phyloP scores from a whole-genome alignment of 1,284 basidiomycete genomes.

The Fomes fomentarius region DNA sequence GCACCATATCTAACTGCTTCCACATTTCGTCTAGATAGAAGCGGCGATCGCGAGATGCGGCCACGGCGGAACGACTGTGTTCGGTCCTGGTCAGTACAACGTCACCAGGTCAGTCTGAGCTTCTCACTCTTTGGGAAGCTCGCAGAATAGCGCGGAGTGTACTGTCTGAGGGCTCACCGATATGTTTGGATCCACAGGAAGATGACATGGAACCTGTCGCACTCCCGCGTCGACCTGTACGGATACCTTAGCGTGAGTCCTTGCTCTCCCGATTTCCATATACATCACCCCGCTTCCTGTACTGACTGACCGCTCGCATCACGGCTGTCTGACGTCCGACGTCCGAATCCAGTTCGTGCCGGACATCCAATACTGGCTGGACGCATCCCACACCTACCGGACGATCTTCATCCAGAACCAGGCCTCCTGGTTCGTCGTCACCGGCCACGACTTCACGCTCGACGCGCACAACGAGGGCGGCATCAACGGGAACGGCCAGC shows the following conservation, averaged over 20 bases:
- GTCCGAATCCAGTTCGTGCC: slow-evolving; percentile 63
- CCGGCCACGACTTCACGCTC: slow-evolving; percentile 59
- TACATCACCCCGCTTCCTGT: not conserved
- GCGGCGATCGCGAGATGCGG: slow-evolving; percentile 58
- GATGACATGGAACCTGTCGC: slow-evolving; percentile 61
- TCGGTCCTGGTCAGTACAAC: slow-evolving; percentile 50
- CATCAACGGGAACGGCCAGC: slow-evolving; percentile 66
- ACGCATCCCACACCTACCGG: slow-evolving; percentile 57
- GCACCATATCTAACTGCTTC: too few species aligned
- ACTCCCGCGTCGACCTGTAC: slow-evolving; percentile 54
- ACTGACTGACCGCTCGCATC: too few species aligned
- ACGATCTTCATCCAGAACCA: slow-evolving; percentile 69
- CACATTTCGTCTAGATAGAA: slow-evolving; percentile 40
- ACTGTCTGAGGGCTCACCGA: too few species aligned
- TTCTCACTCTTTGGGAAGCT: too few species aligned
- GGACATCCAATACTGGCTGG: slow-evolving; percentile 62
- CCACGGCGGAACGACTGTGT: slow-evolving; percentile 50
- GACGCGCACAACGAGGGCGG: slow-evolving; percentile 63
- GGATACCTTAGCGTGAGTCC: slow-evolving; percentile 55
- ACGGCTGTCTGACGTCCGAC: too few species aligned
- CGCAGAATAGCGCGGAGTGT: too few species aligned
- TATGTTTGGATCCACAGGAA: slow-evolving; percentile 53
- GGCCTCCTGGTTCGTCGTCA: slow-evolving; percentile 69
- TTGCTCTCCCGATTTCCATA: not conserved
- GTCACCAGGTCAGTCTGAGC: slow-evolving; percentile 47